Evolutionary conservation across 164 flowering plant genomes (phyloP).

Genomic region (Vitis amurensis): DNA sequence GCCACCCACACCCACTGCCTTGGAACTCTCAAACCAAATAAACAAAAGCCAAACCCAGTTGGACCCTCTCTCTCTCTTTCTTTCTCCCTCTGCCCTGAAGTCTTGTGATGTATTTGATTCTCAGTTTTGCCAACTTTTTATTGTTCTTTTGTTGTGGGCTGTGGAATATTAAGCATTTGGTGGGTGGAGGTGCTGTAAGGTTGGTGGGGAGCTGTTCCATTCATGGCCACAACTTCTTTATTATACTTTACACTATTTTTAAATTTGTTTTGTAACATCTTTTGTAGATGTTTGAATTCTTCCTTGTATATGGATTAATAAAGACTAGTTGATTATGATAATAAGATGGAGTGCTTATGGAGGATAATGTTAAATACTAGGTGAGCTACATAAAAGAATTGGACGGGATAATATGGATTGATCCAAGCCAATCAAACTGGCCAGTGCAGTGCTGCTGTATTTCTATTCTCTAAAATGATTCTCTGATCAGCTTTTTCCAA

Average conservation of each 20-base stretch:
- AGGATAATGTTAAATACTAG: no score
- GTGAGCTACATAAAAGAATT: no score
- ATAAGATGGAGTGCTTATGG: no score
- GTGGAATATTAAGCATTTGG: not conserved
- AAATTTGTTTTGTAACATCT: not conserved
- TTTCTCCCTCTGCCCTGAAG: no score
- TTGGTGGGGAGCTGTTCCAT: conserved; percentile 8
- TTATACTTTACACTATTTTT: not conserved
- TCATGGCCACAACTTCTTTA: conserved; percentile 9
- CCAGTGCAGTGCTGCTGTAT: no score
- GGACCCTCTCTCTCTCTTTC: not conserved
- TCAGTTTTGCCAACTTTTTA: not conserved
- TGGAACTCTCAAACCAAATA: conserved; percentile 4
- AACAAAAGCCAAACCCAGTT: not conserved
- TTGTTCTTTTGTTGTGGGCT: not conserved
- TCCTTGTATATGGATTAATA: no score
- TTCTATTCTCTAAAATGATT: no score
- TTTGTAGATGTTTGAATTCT: not conserved
- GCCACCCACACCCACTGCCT: conserved; percentile 9
- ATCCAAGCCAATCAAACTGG: no score
- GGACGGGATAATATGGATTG: no score
- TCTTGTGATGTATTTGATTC: no score
- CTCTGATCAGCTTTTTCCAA: no score
- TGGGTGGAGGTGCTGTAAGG: not conserved
- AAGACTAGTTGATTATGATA: no score